These are phyloP conservation scores for Sphaerosporella brunnea DNA, from an alignment of 495 filamentous ascomycete genomes.

Conservation along the genomic window DNA sequence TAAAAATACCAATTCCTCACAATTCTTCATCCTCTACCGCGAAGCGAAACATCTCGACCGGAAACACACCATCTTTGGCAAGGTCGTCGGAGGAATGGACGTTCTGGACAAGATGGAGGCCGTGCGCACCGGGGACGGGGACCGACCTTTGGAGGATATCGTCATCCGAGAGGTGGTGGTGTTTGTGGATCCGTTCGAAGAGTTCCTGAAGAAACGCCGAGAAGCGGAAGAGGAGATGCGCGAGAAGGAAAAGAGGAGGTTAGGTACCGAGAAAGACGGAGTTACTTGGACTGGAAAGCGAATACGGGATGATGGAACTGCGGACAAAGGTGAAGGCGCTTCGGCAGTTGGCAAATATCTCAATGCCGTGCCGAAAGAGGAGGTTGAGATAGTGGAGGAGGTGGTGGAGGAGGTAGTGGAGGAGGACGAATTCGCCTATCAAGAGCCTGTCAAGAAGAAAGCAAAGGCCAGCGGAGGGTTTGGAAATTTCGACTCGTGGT, in stretches of 20 bases:
- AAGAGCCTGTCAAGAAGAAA: constrained; percentile 66
- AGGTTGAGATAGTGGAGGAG: constrained; percentile 42
- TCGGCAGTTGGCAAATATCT: constrained; percentile 65
- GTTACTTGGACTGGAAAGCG: constrained; percentile 87
- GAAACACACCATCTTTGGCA: constrained; percentile 92
- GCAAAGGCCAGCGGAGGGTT: constrained; percentile 58
- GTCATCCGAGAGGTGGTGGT: constrained; percentile 66
- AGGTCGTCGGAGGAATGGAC: constrained; percentile 60
- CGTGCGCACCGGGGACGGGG: constrained; percentile 45
- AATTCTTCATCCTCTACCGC: constrained; percentile 91
- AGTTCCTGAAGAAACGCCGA: constrained; percentile 52
- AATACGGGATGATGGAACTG: constrained; percentile 42
- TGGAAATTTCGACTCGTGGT: constrained; percentile 85
- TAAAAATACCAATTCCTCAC: constrained; percentile 84
- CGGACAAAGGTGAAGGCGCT: constrained; percentile 30
- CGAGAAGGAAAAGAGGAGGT: constrained; percentile 34
- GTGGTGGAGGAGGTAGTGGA: constrained; percentile 36
- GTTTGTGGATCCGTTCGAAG: constrained; percentile 89
- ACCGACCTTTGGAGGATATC: constrained; percentile 57
- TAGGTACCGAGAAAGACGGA: constrained; percentile 57
- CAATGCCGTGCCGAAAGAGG: constrained; percentile 31
- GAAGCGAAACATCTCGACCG: constrained; percentile 65
- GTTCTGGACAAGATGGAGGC: constrained; percentile 57
- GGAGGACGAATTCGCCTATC: constrained; percentile 40
- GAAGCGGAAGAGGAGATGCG: constrained; percentile 35